These are phyloP conservation scores for Cystobasidium sp. DNA, from an alignment of 1,284 basidiomycete species.

Conservation along the genomic window DNA sequence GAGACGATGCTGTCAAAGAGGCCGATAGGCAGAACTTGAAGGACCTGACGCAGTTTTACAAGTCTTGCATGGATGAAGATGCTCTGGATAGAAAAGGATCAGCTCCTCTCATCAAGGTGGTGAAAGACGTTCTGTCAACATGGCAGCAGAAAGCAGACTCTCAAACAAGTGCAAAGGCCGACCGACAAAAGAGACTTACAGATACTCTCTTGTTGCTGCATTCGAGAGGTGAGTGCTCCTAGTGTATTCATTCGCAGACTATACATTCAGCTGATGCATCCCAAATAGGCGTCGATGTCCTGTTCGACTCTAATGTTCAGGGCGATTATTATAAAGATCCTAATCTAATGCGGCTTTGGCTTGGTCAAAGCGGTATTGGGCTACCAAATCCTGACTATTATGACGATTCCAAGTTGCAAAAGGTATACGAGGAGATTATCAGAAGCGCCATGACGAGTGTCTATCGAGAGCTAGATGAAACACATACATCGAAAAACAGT, in stretches of 20 bases:
- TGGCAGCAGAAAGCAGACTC: slow-evolving; percentile 53
- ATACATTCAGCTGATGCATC: not conserved
- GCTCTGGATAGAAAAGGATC: slow-evolving; percentile 59
- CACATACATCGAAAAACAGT: slow-evolving; percentile 59
- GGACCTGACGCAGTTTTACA: slow-evolving; percentile 80
- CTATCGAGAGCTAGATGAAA: slow-evolving; percentile 69
- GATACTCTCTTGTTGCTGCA: slow-evolving; percentile 84
- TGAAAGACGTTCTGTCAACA: slow-evolving; percentile 57
- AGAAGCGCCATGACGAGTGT: slow-evolving; percentile 48
- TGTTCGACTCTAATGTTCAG: slow-evolving; percentile 80
- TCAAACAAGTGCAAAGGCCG: slow-evolving; percentile 45
- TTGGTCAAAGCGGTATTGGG: slow-evolving; percentile 80
- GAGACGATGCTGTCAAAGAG: slow-evolving; percentile 27
- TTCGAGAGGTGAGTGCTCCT: slow-evolving; percentile 67
- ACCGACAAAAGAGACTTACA: slow-evolving; percentile 62
- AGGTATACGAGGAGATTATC: slow-evolving; percentile 73
- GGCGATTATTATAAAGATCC: slow-evolving; percentile 91
- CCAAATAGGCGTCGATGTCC: slow-evolving; percentile 68
- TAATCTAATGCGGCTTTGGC: slow-evolving; percentile 80
- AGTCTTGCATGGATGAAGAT: slow-evolving; percentile 78
- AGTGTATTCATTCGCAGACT: not conserved
- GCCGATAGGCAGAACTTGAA: slow-evolving; percentile 71
- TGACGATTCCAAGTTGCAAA: slow-evolving; percentile 71
- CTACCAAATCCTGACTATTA: slow-evolving; percentile 93
- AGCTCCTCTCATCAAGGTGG: slow-evolving; percentile 59